Base-by-base conservation (phyloP, 2,329 filamentous ascomycete genomes). In the Tolypocladium tundrense region DNA sequence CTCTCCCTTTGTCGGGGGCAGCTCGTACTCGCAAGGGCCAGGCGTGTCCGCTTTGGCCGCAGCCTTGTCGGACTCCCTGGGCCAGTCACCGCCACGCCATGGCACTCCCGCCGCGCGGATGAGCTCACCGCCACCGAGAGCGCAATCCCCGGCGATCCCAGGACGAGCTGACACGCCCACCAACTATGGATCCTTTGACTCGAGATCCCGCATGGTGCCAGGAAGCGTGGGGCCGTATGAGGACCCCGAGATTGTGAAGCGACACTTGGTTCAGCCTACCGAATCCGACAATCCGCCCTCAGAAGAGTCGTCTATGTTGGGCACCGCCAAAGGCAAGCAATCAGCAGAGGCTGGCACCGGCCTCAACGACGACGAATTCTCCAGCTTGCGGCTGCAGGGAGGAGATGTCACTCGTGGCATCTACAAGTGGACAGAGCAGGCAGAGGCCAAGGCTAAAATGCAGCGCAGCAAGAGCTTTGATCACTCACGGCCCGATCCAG, bases 401-500 rank as follows among this genome's bases (percentile, higher is more conserved):
- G 94, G 94, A 62, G 94, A 99, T 70, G 88, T 97, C 58, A 97
- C 93, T 31, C 82, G 94, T 60, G 90, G 93, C 57, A 96, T 99
- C 66, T 99, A 99, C 77, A 88, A 90, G 65, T 99, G 95, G 90
- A 91, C 91, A 7, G 91, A 97, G 71, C 90, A 95, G 70, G 88
- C 88, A 55, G 87, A 95, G 68, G 79, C 84, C 53, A 83, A 86
- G 63, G 81, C 79, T 60, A 84, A 84, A 65, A 78, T 85, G 67
- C 84, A 87, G 65, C 85, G 93, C 66, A 96, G 92, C 74, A 88
- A 92, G 75, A 97, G 92, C 72, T 97, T 97, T 71, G 86, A 87
- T 66, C 75, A 90, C 52, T 80, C 88, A 41, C 83, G 91, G 39
- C 89, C 90, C 7, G 85, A 88, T 40, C 90, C 91, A 0, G 89